Evolutionary conservation across 1,284 basidiomycete species (phyloP).

Genomic region (Waitea zeae): DNA sequence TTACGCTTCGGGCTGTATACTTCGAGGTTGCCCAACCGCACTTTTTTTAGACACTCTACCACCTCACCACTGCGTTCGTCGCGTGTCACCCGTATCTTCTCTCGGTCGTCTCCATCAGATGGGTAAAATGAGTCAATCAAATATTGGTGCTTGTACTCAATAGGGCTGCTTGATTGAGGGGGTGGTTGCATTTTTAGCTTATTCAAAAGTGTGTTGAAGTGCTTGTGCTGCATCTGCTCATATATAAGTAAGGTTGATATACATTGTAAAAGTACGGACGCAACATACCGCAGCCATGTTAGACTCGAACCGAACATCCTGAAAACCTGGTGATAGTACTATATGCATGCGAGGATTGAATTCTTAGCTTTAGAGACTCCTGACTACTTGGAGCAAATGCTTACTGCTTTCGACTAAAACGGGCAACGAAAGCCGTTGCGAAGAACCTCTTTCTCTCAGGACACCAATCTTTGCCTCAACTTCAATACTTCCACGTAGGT

Average conservation of each 20-base stretch:
- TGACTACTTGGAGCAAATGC: constrained; percentile 16
- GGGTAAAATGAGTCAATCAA: constrained; percentile 75
- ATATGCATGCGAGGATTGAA: neutral
- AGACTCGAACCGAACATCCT: constrained; percentile 70
- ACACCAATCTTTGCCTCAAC: constrained; percentile 92
- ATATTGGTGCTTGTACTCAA: constrained; percentile 66
- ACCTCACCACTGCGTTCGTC: constrained; percentile 61
- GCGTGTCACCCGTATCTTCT: constrained; percentile 74
- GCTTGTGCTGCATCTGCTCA: constrained; percentile 79
- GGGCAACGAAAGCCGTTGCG: constrained; percentile 50
- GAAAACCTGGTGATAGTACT: constrained; percentile 31
- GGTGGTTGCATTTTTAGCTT: constrained; percentile 34
- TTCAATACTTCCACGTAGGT: constrained; percentile 34
- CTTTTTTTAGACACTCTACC: constrained; percentile 57
- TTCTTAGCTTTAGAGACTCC: neutral
- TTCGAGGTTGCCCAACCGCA: constrained; percentile 61
- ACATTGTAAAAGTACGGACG: constrained; percentile 41
- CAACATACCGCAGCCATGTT: constrained; percentile 88
- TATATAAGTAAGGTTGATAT: no score
- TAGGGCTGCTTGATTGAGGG: constrained; percentile 30
- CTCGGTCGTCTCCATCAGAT: constrained; percentile 26
- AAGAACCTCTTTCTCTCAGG: constrained; percentile 41
- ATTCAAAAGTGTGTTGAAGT: constrained; percentile 80
- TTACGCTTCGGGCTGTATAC: constrained; percentile 67
- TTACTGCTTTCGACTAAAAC: constrained; percentile 78